Conservation (phyloP, 345 rosid genomes). For the Eucalyptus leucophloia region DNA sequence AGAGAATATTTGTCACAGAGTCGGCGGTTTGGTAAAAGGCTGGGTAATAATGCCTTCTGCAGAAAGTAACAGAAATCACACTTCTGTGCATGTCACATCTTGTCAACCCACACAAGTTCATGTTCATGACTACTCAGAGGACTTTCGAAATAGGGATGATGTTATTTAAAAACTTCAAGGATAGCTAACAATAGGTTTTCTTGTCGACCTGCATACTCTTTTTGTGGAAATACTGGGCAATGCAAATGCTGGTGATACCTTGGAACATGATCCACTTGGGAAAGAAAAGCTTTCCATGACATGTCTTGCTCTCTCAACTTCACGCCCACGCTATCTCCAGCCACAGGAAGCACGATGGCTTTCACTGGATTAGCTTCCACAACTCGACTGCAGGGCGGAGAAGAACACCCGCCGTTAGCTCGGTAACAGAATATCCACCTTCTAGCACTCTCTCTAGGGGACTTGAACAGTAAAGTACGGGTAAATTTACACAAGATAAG, state of each 20-base stretch:
- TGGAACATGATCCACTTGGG: conserved; percentile 11
- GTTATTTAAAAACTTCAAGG: background rate
- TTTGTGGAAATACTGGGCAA: background rate
- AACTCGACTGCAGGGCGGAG: conserved; percentile 48
- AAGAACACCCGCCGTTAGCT: background rate
- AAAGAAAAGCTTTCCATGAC: conserved; percentile 60
- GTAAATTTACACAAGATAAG: background rate
- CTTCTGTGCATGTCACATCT: background rate
- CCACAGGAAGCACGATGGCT: conserved; percentile 61
- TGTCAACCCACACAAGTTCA: background rate
- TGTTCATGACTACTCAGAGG: background rate
- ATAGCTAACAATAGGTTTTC: background rate
- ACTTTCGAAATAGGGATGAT: background rate
- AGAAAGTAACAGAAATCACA: background rate
- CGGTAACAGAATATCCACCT: background rate
- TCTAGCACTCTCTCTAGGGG: background rate
- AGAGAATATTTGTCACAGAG: conserved; percentile 62
- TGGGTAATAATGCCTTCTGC: conserved; percentile 28
- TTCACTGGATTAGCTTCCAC: conserved; percentile 62
- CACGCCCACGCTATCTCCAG: conserved; percentile 31
- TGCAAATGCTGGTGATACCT: conserved; percentile 21
- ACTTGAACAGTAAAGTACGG: background rate
- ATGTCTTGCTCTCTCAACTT: conserved; percentile 59
- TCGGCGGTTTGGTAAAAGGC: conserved; percentile 49
- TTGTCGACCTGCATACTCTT: background rate